Base-by-base conservation (phyloP, 2,329 filamentous ascomycete genomes). In the Apiospora hydei region DNA sequence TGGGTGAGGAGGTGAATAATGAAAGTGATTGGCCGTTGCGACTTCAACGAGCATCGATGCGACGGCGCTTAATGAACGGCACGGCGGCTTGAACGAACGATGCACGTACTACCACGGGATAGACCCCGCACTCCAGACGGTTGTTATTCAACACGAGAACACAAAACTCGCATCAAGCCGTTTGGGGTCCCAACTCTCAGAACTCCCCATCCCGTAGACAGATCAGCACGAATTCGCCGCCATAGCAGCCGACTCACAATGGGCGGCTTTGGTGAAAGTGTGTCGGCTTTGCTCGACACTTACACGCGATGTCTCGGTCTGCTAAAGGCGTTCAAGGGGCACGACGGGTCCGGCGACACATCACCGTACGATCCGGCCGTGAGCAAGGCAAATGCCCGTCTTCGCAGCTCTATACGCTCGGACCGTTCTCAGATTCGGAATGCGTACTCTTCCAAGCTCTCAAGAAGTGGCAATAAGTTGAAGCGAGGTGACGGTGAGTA, bases 401-500 rank as follows among this genome's bases (percentile, higher is more conserved):
- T 84, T 70, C 80, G 78, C 71, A 82, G 76, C 67, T 82, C 81
- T 43, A 80, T 84, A 72, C 84, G 78, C 71, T 80, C 79, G 26
- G 83, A 84, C 75, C 85, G 81, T 70, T 79, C 79, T 73, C 78
- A 83, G 73, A 81, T 89, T 13, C 80, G 82, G 66, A 78, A 80
- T 30, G 82, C 81, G 8, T 89, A 88, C 75, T 81, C 81, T 2
- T 80, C 81, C 11, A 81, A 81, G 16, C 75, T 86, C 4, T 82
- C 81, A 1, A 80, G 82, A 51, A 77, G 81, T 67, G 87, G 86
- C 11, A 78, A 77, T 49, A 79, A 78, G 1, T 82, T 89, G 44
- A 82, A 84, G 43, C 82, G 81, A 71, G 87, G 87, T 24, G 87
- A 89, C 77, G 82, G 86, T 87, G 77, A 81, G 84, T 77, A 14